Evolutionary conservation across 2,329 filamentous ascomycete species (phyloP).

Genomic region (Xylariaceae sp.): DNA sequence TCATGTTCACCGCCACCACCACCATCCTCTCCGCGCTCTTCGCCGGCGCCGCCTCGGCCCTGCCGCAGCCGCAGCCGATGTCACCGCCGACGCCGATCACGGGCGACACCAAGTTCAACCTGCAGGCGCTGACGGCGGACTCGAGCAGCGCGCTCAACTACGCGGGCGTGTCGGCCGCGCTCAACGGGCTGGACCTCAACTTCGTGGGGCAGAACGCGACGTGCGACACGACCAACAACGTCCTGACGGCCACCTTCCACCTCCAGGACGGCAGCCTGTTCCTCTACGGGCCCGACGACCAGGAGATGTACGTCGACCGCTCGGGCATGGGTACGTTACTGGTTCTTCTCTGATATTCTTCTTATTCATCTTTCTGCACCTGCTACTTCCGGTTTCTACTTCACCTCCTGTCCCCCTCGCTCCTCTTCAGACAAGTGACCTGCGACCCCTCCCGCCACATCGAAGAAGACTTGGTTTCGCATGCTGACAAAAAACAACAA

Average conservation of each 20-base stretch:
- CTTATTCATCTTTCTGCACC: not conserved
- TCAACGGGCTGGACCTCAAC: constrained; percentile 36
- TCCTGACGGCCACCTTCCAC: constrained; percentile 42
- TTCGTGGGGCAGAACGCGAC: constrained; percentile 37
- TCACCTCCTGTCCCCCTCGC: too few relatives aligned
- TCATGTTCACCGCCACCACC: constrained; percentile 43
- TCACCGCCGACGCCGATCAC: constrained; percentile 16
- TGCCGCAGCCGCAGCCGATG: constrained; percentile 14
- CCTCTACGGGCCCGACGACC: constrained; percentile 39
- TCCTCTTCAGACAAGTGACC: too few relatives aligned
- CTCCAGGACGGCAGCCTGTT: constrained; percentile 39
- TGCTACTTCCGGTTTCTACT: not conserved
- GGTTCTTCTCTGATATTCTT: not conserved
- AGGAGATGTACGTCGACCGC: constrained; percentile 46
- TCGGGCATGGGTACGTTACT: constrained; percentile 52
- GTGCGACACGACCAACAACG: constrained; percentile 34
- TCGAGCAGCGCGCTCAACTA: constrained; percentile 44
- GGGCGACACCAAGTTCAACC: constrained; percentile 33
- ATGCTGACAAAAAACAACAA: not conserved
- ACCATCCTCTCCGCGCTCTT: constrained; percentile 44
- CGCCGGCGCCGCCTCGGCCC: constrained; percentile 25
- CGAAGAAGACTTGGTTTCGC: constrained; percentile 1
- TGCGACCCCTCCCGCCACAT: too few relatives aligned
- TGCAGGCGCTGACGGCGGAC: constrained; percentile 39
- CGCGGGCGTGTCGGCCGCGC: constrained; percentile 34